Evolutionary conservation across 306 rosid species (phyloP).

Genomic region (Carpinus fangiana): DNA sequence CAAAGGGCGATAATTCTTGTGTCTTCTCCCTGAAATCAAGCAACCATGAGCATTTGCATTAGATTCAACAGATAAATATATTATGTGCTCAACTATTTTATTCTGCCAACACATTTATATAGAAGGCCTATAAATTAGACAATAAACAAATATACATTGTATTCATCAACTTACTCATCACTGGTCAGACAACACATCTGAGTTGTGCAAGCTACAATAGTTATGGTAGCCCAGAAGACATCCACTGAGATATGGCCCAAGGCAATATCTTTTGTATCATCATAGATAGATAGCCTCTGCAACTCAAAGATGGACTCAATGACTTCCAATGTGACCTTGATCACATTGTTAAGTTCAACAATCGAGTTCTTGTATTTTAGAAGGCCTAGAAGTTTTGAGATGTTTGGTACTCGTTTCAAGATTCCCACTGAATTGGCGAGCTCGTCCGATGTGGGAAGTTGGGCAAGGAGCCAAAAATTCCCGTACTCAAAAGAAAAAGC

Average conservation of each 20-base stretch:
- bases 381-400: constrained; percentile 35
- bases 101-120: too few relatives aligned
- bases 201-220: constrained; percentile 48
- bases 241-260: constrained; percentile 45
- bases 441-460: constrained; percentile 39
- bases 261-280: constrained; percentile 33
- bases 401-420: constrained; percentile 51
- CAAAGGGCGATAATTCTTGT: constrained; percentile 39
- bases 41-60: background rate
- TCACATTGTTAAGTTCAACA: constrained; percentile 49
- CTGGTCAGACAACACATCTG: constrained; percentile 45
- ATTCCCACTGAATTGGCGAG: constrained; percentile 58
- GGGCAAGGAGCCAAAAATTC: constrained; percentile 64
- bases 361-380: constrained; percentile 39
- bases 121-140: too few relatives aligned
- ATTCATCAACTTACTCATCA: constrained; percentile 35
- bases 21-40: constrained; percentile 32
- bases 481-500: constrained; percentile 72
- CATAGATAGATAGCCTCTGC: constrained; percentile 27
- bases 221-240: constrained; percentile 64
- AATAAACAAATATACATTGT: background rate
- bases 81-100: background rate
- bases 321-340: constrained; percentile 48
- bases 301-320: constrained; percentile 44
- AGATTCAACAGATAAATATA: background rate